Percentiles rank a stretch among this genome's conserved stretches.
Evolutionary conservation across 202 grass and related monocot genomes (phyloP).

Genomic region (Carex sylvatica): DNA sequence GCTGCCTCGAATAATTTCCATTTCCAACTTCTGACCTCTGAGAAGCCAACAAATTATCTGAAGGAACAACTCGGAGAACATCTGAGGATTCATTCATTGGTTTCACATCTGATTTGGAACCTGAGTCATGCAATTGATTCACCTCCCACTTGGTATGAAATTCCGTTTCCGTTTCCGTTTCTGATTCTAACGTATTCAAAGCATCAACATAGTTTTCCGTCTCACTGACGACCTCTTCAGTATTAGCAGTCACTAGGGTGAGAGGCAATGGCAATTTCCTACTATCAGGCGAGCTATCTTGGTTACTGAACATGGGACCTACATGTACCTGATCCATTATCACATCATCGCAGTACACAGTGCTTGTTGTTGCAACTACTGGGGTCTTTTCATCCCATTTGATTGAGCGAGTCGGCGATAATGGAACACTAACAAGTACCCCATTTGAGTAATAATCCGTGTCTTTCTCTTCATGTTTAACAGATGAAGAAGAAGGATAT

Average conservation of each 20-base stretch:
- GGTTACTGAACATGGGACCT: slow-evolving; percentile 30
- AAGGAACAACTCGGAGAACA: background rate
- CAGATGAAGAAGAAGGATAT: slow-evolving; percentile 36
- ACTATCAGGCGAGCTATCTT: slow-evolving; percentile 32
- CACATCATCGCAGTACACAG: slow-evolving; percentile 58
- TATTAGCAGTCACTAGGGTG: slow-evolving; percentile 43
- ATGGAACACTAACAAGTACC: background rate
- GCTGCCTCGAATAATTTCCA: slow-evolving; percentile 27
- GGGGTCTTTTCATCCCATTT: slow-evolving; percentile 81
- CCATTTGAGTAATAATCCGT: slow-evolving; percentile 18
- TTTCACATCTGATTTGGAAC: slow-evolving; percentile 19
- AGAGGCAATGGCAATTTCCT: slow-evolving; percentile 33
- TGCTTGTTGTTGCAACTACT: slow-evolving; percentile 56
- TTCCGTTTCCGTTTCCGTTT: slow-evolving; percentile 75
- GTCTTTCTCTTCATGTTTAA: slow-evolving; percentile 31
- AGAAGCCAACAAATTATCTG: slow-evolving; percentile 15
- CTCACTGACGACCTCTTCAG: slow-evolving; percentile 74
- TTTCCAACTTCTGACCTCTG: slow-evolving; percentile 25
- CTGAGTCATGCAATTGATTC: slow-evolving; percentile 30
- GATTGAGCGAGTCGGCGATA: slow-evolving; percentile 38
- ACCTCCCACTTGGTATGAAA: slow-evolving; percentile 52
- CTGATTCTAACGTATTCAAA: slow-evolving; percentile 81
- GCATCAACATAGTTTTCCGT: slow-evolving; percentile 91
- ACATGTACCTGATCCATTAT: slow-evolving; percentile 53
- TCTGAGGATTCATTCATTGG: background rate